A percentile compares a stretch with the other conserved stretches of the same genome.
These are phyloP conservation scores for Collybiopsis confluens DNA, from an alignment of 768 basidiomycete species.

Conservation along the genomic window DNA sequence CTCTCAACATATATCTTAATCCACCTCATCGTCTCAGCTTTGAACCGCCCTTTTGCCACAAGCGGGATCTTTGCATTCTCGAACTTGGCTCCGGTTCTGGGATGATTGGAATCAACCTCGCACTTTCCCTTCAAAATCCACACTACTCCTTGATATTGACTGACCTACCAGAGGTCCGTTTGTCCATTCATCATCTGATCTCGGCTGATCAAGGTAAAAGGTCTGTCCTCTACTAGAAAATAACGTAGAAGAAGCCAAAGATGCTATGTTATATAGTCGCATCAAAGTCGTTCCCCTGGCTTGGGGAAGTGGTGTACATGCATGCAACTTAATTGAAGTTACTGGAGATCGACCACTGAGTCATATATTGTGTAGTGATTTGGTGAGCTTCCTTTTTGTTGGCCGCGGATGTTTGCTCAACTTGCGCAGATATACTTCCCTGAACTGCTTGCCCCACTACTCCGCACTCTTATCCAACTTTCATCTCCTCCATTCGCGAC, in stretches of 20 bases:
- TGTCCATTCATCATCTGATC: neutral
- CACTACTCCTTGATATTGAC: slow-evolving; percentile 55
- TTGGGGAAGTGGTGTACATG: slow-evolving; percentile 62
- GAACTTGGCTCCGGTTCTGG: slow-evolving; percentile 84
- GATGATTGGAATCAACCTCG: slow-evolving; percentile 46
- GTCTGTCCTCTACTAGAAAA: slow-evolving; percentile 42
- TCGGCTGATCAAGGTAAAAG: slow-evolving; percentile 18
- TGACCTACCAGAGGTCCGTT: slow-evolving; percentile 71
- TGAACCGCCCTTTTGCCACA: slow-evolving; percentile 45
- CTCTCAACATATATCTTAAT: slow-evolving; percentile 51
- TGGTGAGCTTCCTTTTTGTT: slow-evolving; percentile 44
- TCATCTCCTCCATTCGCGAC: slow-evolving; percentile 47
- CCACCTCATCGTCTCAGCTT: slow-evolving; percentile 35
- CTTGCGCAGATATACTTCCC: slow-evolving; percentile 75
- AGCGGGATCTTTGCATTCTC: slow-evolving; percentile 34
- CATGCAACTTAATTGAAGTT: slow-evolving; percentile 27
- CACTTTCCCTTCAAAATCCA: slow-evolving; percentile 27
- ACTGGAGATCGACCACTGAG: slow-evolving; percentile 28
- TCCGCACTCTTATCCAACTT: slow-evolving; percentile 70
- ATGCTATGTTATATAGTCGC: no score
- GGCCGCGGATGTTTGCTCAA: neutral
- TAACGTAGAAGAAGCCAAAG: slow-evolving; percentile 28
- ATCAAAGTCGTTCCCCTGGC: slow-evolving; percentile 55
- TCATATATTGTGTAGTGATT: slow-evolving; percentile 80
- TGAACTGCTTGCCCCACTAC: slow-evolving; percentile 69